Base-by-base conservation (phyloP, 768 basidiomycete genomes). In the Phaffia australis region DNA sequence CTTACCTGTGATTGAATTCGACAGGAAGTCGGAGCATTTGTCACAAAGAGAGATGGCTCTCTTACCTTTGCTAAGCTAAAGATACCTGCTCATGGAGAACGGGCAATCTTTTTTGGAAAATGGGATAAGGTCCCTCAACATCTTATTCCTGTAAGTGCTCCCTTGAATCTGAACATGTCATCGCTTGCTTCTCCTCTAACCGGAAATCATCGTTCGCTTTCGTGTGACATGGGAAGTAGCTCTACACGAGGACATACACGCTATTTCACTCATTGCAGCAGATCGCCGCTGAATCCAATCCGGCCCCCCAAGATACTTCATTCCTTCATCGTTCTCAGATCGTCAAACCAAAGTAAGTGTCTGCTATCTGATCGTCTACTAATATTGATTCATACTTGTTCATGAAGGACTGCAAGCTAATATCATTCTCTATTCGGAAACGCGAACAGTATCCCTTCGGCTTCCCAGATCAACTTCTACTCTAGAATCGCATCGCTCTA, bases 61-160 rank as follows among this genome's bases (percentile, higher is more conserved):
- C 7, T 25, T 49, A 19, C 23, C 48, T 21, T 63, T 42, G 16
- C 52, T 15, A 54, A 30, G 23, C 52, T 54, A 23, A 54, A 54
- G 29, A 30, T 9, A 30, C 29, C 29, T 29, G n/a, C n/a, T 30
- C 56, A 56, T 25, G 55, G 42, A 30, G 66, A 68, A 29, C 60
- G 61, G 1, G 61, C 54, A n/a, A 35, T 68, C 55, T 68, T 63
- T 46, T 57, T 68, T 32, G 56, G 47, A 21, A 55, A 58, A 7
- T 63, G 61, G 66, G 61, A 68, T 47, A 30, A 21, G 16, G 61
- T 68, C 14, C 61, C 66, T 25, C 46, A 16, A 48, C 48, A 68
- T 49, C 66, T 68, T 42, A 62, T 68, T n/a, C 66, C 66, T 25
- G 66, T 68, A 48, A 65, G 56, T 51, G 27, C 35, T 29, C 9